Base-by-base conservation (phyloP, 2,329 filamentous ascomycete genomes). In the Teratosphaeria gauchensis region DNA sequence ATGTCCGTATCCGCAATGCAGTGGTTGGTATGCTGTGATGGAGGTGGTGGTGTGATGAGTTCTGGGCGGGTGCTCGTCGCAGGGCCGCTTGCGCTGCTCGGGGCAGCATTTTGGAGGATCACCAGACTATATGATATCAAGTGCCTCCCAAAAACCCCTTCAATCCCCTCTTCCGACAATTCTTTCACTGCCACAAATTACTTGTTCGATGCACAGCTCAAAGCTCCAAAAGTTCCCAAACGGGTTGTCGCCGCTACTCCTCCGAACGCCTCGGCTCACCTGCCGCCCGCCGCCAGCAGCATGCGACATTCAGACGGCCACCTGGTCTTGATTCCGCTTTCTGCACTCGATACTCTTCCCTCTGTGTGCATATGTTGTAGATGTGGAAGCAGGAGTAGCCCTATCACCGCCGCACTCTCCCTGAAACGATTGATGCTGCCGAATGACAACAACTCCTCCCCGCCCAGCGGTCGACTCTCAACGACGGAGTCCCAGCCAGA, bases 41-140 rank as follows among this genome's bases (percentile, higher is more conserved):
- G 53, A 63, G 56, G 56, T 62, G 58, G 54, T 56, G 59, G 51
- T 30, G 38, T 48, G 59, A 32, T 19, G 58, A 30, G 48, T 53
- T 54, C 52, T 53, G 46, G 55, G 57, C 35, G 51, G 60, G 61
- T 38, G 63, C 63, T 57, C 52, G 4, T 19, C 59, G 65, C 53
- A 64, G 59, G 42, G 65, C 64, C 59, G 63, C 59, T 55, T 66
- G 63, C 56, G 66, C 67, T 62, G 66, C 69, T 64, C 68, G 69
- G 31, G 66, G 62, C 53, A 72, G 69, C 69, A 72, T 72, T 28
- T 35, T 61, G 58, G 32, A 14, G 38, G 14, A 4, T 31, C 9
- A 8, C n/a, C 42, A 21, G 19, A 2, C n/a, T 21, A 48, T 19
- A 21, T n/a, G n/a, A 48, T 48, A 19, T 48, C 42, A 21, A 21